Evolutionary conservation across 2,329 filamentous ascomycete species (phyloP), one percentile per base, ranked within the genome.

Genomic region (Rasamsonia emersonii): DNA sequence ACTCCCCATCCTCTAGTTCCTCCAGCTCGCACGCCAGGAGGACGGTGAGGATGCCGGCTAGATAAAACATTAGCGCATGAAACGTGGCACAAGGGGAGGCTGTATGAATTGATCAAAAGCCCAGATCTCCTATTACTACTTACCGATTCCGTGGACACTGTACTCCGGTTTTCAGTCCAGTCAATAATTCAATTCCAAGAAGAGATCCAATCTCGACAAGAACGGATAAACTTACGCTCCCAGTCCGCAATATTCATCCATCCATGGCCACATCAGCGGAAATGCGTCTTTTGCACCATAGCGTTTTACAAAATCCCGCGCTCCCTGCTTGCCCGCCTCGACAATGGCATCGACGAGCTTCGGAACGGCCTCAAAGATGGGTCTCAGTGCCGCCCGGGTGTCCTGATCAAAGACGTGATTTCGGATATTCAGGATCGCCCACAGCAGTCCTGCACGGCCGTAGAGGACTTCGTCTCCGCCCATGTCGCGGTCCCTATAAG

Each of bases 201-300:
- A n/a, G n/a, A n/a, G n/a, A n/a, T n/a, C n/a, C n/a, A n/a, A n/a
- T n/a, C n/a, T n/a, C n/a, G n/a, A n/a, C n/a, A n/a, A n/a, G 2
- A 20, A 6, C 10, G 15, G 15, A 14, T 15, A 25, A 4, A 54
- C 58, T 54, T 30, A 61, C 58, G 54, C 49, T 41, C 60, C 60
- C 20, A 60, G 44, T 24, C 48, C 49, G 35, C 56, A 61, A 29
- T 52, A 41, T 3, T 42, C 49, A 36, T 57, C 51, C 44, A 48
- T 48, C 53, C 57, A 63, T 9, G 46, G 40, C 49, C 59, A 64
- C 59, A 63, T 63, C 32, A 64, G 37, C 8, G 58, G 58, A 31
- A 62, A 42, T 5, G 53, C 47, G 19, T 50, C 42, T 19, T 49
- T 28, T 3, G 47, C 36, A 21, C 54, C 55, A 33, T 60, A 33